Conservation (phyloP, 345 rosid species). For the Physaria fendleri region DNA sequence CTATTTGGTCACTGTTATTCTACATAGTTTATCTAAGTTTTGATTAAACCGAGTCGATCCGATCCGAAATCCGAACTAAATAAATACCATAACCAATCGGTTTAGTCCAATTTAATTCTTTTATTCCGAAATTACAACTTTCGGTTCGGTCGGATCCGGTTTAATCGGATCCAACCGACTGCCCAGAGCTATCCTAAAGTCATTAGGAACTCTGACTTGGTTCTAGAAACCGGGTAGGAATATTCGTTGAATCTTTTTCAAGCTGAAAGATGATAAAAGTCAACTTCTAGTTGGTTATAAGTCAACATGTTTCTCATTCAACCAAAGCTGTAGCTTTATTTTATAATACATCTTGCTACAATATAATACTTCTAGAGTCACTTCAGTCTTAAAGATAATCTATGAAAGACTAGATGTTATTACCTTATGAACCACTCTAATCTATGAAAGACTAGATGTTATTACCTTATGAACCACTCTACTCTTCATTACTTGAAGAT, state of each 20-base stretch:
- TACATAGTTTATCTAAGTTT: no score
- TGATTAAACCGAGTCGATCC: no score
- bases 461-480: conserved; percentile 16
- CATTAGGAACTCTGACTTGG: conserved; percentile 52
- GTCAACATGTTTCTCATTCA: conserved; percentile 16
- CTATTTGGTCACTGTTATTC: no score
- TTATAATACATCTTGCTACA: not conserved
- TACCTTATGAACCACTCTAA: conserved; percentile 11
- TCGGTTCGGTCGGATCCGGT: no score
- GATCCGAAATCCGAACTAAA: no score
- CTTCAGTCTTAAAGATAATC: not conserved
- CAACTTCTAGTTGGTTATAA: conserved; percentile 34
- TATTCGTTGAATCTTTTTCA: conserved; percentile 27
- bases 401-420: not conserved
- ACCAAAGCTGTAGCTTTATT: conserved; percentile 9
- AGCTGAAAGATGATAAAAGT: conserved; percentile 16
- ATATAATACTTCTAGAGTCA: not conserved
- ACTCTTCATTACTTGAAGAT: conserved; percentile 47
- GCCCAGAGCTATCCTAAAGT: no score
- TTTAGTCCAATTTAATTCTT: no score
- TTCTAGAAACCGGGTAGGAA: conserved; percentile 43
- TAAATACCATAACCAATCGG: no score
- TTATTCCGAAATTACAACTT: no score
- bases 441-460: no score
- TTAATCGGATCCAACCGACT: no score